Evolutionary conservation across 768 basidiomycete species (phyloP).

Genomic region (Amylocystis lapponica): DNA sequence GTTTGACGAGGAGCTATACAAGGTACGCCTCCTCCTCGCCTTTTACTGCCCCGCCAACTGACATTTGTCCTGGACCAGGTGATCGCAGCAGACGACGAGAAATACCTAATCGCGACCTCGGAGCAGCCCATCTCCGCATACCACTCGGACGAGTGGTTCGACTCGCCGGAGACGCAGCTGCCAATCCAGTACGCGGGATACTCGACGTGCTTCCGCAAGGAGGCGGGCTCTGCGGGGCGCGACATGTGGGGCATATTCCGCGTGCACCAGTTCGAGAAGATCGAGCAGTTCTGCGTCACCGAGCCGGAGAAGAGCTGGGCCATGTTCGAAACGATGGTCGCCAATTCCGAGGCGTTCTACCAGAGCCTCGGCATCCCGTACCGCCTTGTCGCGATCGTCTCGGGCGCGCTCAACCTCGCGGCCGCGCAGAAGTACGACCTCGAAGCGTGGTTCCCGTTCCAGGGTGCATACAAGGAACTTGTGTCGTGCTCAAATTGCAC

Average conservation of each 20-base stretch:
- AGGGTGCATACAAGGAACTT: slow-evolving; percentile 92
- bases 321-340: slow-evolving; percentile 89
- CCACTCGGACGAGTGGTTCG: slow-evolving; percentile 98
- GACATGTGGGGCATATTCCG: slow-evolving; percentile 99
- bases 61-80: slow-evolving; percentile 42
- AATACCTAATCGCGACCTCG: slow-evolving; percentile 97
- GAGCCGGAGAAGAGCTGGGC: slow-evolving; percentile 93
- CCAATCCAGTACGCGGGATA: slow-evolving; percentile 86
- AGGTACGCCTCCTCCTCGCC: slow-evolving; percentile 39
- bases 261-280: slow-evolving; percentile 99
- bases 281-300: slow-evolving; percentile 95
- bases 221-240: slow-evolving; percentile 94
- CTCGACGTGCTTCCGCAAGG: slow-evolving; percentile 98
- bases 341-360: slow-evolving; percentile 89
- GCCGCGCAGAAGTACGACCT: slow-evolving; percentile 97
- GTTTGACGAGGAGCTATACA: slow-evolving; percentile 98
- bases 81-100: slow-evolving; percentile 87
- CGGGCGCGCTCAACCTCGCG: slow-evolving; percentile 93
- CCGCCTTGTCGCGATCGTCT: slow-evolving; percentile 90
- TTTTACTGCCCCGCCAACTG: background rate
- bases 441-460: slow-evolving; percentile 99
- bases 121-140: slow-evolving; percentile 98
- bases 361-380: slow-evolving; percentile 92
- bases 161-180: slow-evolving; percentile 86
- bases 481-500: slow-evolving; percentile 99